Base-by-base conservation (phyloP, 73 alveolate genomes). In the Tetrahymena thermophila region DNA sequence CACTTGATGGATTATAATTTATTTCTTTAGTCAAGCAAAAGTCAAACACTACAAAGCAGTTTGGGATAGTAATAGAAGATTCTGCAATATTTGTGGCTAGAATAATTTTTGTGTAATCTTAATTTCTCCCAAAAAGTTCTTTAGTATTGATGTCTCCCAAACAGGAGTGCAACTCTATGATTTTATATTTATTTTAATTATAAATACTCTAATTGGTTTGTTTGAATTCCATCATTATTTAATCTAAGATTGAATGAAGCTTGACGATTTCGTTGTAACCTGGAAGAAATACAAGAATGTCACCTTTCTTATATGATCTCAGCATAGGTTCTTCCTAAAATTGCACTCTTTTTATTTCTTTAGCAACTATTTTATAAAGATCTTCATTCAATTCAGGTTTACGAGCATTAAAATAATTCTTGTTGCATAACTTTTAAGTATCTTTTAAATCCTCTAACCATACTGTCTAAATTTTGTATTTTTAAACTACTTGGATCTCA, bases 21-120 rank as follows among this genome's bases (percentile, higher is more conserved):
- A 98, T 96, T 96, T 99, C 99, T 96, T 99, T 99, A 11, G 99
- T 98, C 85, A 99, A 85, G 94, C 99, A 96, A 95, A 99, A 98
- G 96, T 99, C 99, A 89, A 99, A 97, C 34, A 99, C 99, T 85
- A 97, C 99, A 94, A 96, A 96, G 83, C 98, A 98, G 94, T 99
- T 99, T 16, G 99, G 99, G 15, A 99, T 98, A 16, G 99, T 99
- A 43, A 99, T 98, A 10, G 99, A 98, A 94, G 99, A 98, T 97
- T 99, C 99, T 37, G 99, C 99, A 16, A 99, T 99, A 96, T 99
- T 99, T 7, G 99, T 99, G 7, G 99, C 98, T 34, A 99, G 95
- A 17, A 99, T 99, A 37, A 99, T 98, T 94, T 99, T 98, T 93
- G 99, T 96, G 96, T 97, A 97, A 43, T 97, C 96, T 42, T 94